Evolutionary conservation across 2,329 filamentous ascomycete genomes (phyloP), one percentile per base, ranked within the genome.

Genomic region (Metarhizium rileyi): DNA sequence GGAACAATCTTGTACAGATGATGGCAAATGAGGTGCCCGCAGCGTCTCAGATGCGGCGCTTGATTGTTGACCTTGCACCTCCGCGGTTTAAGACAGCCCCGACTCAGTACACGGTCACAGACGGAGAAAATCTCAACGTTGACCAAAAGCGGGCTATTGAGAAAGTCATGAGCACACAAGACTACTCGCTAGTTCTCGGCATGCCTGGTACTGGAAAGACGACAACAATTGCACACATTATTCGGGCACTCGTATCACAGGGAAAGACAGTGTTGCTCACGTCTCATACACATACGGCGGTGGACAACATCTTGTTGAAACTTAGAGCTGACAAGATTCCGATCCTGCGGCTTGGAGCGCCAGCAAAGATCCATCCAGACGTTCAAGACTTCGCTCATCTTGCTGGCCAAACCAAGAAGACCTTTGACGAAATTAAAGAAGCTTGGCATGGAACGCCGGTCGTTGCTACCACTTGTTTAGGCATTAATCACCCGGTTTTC

Each of bases 171-270:
- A 89, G 86, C 60, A 91, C 93, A 3, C 80, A 87, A 57, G 90
- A 98, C 69, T 98, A 97, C 66, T 91, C 93, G 7, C 75, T 98
- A n/a, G 90, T 98, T 12, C 79, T 98, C 20, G 93, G 93, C 26
- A 98, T 98, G 93, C 93, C 93, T 2, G 93, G 93, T 7, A 98
- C 93, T 0, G 93, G 93, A 51, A 98, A 98, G 68, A 98, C 93
- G 3, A 98, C 93, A 0, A 98, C 93, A 0, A 97, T 98, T 61
- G 90, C 91, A 5, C 90, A 97, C 63, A 96, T 98, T 57, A 97
- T 98, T 59, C 84, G 88, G 42, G 88, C 91, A 1, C 74, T 98
- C 27, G 85, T 93, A 5, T 82, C 85, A 0, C 87, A 95, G 64
- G 86, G 89, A 10, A 97, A 97, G 69, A 95, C 87, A 50, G 90